phyloP scores from a whole-genome alignment of 805 yeast genomes.

The Saturnispora ahearnii region DNA sequence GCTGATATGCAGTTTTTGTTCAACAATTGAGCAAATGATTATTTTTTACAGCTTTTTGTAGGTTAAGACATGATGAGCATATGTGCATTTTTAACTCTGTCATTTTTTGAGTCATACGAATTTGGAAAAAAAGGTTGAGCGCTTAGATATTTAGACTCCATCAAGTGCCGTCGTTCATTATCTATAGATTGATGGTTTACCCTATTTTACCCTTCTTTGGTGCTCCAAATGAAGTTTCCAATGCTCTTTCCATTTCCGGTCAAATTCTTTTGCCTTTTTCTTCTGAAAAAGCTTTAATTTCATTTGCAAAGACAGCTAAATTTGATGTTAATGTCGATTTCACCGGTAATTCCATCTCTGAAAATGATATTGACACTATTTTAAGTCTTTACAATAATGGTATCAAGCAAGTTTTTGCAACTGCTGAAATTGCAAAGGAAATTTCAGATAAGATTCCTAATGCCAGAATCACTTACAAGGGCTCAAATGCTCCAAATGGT shows the following conservation, averaged over 20 bases:
- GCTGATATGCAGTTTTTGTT: slow-evolving; percentile 93
- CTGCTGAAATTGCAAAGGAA: slow-evolving; percentile 11
- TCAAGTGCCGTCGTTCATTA: not conserved
- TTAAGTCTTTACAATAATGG: slow-evolving; percentile 27
- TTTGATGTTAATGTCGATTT: slow-evolving; percentile 20
- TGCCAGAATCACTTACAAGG: slow-evolving; percentile 26
- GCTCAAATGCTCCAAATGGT: slow-evolving; percentile 5
- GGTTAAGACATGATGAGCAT: not conserved
- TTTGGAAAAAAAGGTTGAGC: not conserved
- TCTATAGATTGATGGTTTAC: slow-evolving; percentile 21
- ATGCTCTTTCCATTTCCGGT: slow-evolving; percentile 21
- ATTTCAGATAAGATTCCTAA: slow-evolving; percentile 27
- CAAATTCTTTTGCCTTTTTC: slow-evolving; percentile 21
- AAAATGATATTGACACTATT: slow-evolving; percentile 15
- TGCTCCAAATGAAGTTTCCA: slow-evolving; percentile 10
- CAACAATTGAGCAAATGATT: slow-evolving; percentile 43
- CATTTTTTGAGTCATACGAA: not conserved
- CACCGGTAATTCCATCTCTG: slow-evolving; percentile 12
- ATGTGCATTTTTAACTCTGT: not conserved
- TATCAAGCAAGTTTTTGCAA: slow-evolving; percentile 21
- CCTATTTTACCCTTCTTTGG: slow-evolving; percentile 27
- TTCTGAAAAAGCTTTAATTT: slow-evolving; percentile 13
- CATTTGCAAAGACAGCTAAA: slow-evolving; percentile 10
- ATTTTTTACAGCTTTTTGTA: not conserved
- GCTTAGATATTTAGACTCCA: not conserved